Evolutionary conservation across 495 filamentous ascomycete genomes (phyloP), one percentile per base, ranked within the genome.

Genomic region (Pseudevernia furfuracea): DNA sequence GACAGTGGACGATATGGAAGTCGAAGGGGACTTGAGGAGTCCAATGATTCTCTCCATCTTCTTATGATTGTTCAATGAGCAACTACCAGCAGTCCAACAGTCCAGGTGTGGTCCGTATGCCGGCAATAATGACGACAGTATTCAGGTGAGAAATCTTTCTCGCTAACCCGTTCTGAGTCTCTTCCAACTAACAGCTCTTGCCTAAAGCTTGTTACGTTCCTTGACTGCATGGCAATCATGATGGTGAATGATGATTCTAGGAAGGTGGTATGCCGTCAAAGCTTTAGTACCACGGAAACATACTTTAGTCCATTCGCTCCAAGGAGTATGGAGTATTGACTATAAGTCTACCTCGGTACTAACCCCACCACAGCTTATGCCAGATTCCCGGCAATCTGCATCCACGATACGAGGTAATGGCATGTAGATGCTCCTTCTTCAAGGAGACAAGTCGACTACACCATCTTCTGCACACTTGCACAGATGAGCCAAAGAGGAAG

Each of bases 21-120:
- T 64, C 41, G 44, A 49, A 39, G 62, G 32, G 28, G 62, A 64
- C 23, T 10, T 41, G 36, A 64, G 46, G 9, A 55, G 62, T 14
- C 34, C 57, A 41, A 64, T 64, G 25, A 64, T 21, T n/a, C 48
- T 44, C 23, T 64, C 62, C 62, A 64, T 59, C 43, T 53, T 62
- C 19, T 53, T 53, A 43, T 59, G 8, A 43, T 58, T 23, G n/a
- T 38, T 64, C 39, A 25, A 41, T 36, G 62, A 48, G 4, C 21
- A 58, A 55, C 30, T 34, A 39, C 14, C 56, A 58, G 36, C 8
- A 41, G n/a, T 39, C 9, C 34, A 46, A 48, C 30, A 30, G 32
- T 43, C 41, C 53, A 25, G 41, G 36, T 32, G 25, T 44, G 49
- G 28, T 63, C 52, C 28, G 61, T 28, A 39, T 19, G 30, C 61